Base-by-base conservation (phyloP, 768 basidiomycete genomes). In the Hygrocybe coccinea region DNA sequence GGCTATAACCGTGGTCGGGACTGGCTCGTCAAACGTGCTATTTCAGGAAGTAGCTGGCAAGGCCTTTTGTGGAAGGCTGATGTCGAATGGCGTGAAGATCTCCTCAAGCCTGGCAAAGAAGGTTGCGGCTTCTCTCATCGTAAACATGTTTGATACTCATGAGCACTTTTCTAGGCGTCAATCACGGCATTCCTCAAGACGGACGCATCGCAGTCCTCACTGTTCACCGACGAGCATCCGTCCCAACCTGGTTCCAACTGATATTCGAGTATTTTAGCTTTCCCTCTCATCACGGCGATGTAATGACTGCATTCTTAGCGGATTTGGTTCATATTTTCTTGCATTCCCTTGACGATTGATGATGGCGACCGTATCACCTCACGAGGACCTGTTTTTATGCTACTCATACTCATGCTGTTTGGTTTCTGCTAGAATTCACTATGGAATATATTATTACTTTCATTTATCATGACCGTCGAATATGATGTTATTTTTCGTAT, bases 1-100 rank as follows among this genome's bases (percentile, higher is more conserved):
- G 91, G 91, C 1, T 94, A 92, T 65, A 91, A 94, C 64, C 15
- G 60, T 57, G 91, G 91, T 8, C 82, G 91, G 9, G 86, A 94
- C 71, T 84, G 79, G 73, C 71, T 94, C 50, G 89, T 94, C 15
- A 74, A 79, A 41, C 80, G 74, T 7, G 91, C 91, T 9, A 62
- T 79, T 14, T 69, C 75, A 2, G 86, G 85, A 19, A 77, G 80
- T 37, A 72, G 75, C 17, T 87, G 84, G 80, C 79, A 79, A 34
- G 79, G 82, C 3, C 76, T 79, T 55, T 83, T 79, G 75, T 94
- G 91, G 91, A 74, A 76, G 61, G 88, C 90, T 2, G 80, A 86
- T 2, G 79, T 93, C 1, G 85, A 88, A 62, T 92, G 86, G 85
- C 76, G 80, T 21, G 77, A 77, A 29, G 89, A 84, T 24, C 76